A percentile compares a stretch with the other conserved stretches of the same genome.
These are phyloP conservation scores for Monosporascus sp. DNA, from an alignment of 2,329 filamentous ascomycete genomes.

Conservation along the genomic window DNA sequence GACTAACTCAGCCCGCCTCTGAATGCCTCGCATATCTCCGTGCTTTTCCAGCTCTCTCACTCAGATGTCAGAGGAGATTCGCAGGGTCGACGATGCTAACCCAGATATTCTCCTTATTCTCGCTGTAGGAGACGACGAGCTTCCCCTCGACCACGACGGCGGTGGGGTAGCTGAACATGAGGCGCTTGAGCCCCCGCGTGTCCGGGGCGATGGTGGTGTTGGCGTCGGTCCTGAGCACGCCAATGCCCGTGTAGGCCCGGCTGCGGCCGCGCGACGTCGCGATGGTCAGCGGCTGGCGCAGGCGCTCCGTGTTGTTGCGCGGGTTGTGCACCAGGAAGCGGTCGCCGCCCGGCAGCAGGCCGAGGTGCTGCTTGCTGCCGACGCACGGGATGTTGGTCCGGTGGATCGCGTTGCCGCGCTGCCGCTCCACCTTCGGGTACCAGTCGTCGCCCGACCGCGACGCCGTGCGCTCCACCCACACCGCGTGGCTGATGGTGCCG, in stretches of 20 bases:
- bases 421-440: constrained; percentile 13
- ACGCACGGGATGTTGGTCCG: constrained; percentile 19
- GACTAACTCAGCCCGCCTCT: no score
- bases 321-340: constrained; percentile 14
- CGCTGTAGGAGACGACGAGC: constrained; percentile 18
- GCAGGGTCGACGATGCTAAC: constrained; percentile 16
- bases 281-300: constrained; percentile 15
- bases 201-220: constrained; percentile 16
- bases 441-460: constrained; percentile 10
- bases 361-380: constrained; percentile 16
- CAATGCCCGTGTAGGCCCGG: constrained; percentile 8
- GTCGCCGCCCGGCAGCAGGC: constrained; percentile 6
- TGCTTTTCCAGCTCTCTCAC: not conserved
- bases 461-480: constrained; percentile 17
- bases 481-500: constrained; percentile 12
- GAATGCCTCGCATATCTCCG: no score
- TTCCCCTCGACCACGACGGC: constrained; percentile 16
- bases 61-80: constrained; percentile 4
- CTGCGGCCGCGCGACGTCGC: constrained; percentile 10
- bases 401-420: constrained; percentile 15
- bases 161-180: constrained; percentile 19
- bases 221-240: constrained; percentile 19
- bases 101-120: constrained; percentile 25
- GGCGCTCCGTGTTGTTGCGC: constrained; percentile 10
- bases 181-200: constrained; percentile 17